Conservation (phyloP, 2,329 filamentous ascomycete species). For the Dactylellina cionopaga region DNA sequence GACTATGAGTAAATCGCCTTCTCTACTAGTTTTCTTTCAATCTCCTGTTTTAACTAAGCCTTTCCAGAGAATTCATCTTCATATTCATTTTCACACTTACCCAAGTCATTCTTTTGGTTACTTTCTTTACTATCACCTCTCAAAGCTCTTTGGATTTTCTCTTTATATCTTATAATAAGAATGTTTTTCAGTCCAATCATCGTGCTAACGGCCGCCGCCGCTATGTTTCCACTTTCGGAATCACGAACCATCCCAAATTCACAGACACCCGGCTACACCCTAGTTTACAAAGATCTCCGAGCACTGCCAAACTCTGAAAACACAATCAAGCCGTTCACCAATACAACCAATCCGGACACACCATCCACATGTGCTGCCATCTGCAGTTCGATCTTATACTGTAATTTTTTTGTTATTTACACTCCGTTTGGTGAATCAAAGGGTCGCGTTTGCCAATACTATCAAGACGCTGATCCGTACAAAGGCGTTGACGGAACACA, state of each 20-base stretch:
- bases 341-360: neutral
- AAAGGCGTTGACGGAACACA: neutral
- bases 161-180: neutral
- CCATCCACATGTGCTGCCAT: conserved; percentile 6
- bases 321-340: neutral
- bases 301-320: conserved; percentile 12
- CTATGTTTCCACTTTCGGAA: conserved; percentile 11
- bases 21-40: too few species aligned
- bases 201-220: neutral
- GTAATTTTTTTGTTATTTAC: conserved; percentile 38
- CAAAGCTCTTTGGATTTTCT: neutral
- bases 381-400: conserved; percentile 13
- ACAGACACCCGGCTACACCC: conserved; percentile 15
- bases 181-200: conserved; percentile 21
- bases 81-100: conserved; percentile 7
- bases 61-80: neutral
- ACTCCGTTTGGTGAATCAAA: conserved; percentile 3
- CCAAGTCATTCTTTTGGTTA: conserved; percentile 32
- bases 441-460: conserved; percentile 20
- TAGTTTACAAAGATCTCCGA: conserved; percentile 16
- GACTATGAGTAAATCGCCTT: neutral
- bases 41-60: neutral
- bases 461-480: conserved; percentile 32
- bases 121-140: neutral
- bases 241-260: conserved; percentile 4